Percentiles rank a stretch among this genome's conserved stretches.
Conservation (phyloP, 371 early-diverging fungal genomes). For the Ordospora pajunii region DNA sequence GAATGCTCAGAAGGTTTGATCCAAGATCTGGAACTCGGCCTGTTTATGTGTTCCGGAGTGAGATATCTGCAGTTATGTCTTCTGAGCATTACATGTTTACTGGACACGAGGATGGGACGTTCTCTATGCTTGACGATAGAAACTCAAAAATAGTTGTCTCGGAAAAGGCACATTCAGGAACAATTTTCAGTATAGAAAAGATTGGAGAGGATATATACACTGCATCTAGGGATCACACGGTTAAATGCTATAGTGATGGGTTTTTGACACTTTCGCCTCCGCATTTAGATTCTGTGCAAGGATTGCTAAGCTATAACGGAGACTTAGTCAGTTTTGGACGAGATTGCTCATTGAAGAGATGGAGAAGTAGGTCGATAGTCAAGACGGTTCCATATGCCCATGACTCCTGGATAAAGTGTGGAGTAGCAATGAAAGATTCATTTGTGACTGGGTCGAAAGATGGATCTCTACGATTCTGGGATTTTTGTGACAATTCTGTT, state of each 20-base stretch:
- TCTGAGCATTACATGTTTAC: slow-evolving; percentile 19
- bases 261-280: slow-evolving; percentile 14
- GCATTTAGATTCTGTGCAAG: slow-evolving; percentile 41
- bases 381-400: slow-evolving; percentile 53
- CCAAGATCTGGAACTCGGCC: not conserved
- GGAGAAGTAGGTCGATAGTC: slow-evolving; percentile 2
- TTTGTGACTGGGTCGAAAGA: slow-evolving; percentile 42
- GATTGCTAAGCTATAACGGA: slow-evolving; percentile 18
- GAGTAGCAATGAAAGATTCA: not conserved
- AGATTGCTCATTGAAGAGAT: slow-evolving; percentile 45
- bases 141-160: not conserved
- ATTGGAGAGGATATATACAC: slow-evolving; percentile 8
- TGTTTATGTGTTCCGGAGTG: slow-evolving; percentile 25
- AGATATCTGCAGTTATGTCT: slow-evolving; percentile 10
- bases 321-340: slow-evolving; percentile 25
- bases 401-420: slow-evolving; percentile 40
- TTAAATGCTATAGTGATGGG: not conserved
- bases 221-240: slow-evolving; percentile 44
- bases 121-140: slow-evolving; percentile 28
- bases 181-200: slow-evolving; percentile 34
- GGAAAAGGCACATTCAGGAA: slow-evolving; percentile 29
- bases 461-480: slow-evolving; percentile 43
- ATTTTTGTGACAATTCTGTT: slow-evolving; percentile 26
- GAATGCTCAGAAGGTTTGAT: slow-evolving; percentile 22
- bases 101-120: slow-evolving; percentile 47